These are phyloP conservation scores for Oleoguttula mirabilis DNA, from an alignment of 495 filamentous ascomycete genomes.

Conservation along the genomic window DNA sequence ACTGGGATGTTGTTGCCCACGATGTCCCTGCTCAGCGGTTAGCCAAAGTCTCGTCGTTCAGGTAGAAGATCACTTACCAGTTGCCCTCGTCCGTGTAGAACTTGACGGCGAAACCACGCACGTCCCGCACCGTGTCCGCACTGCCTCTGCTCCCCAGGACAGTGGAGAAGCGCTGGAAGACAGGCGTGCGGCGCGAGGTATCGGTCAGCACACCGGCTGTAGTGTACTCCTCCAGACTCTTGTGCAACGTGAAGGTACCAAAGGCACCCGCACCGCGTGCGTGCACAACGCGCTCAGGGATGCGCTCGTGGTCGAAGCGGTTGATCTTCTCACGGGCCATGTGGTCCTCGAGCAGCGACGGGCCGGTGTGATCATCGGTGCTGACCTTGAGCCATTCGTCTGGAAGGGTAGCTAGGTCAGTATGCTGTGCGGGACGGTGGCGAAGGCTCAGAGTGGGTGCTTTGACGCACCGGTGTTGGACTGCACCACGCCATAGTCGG, in stretches of 20 bases:
- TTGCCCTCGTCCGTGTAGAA: slow-evolving; percentile 76
- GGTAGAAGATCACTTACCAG: slow-evolving; percentile 4
- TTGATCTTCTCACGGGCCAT: slow-evolving; percentile 72
- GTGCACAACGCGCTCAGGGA: slow-evolving; percentile 82
- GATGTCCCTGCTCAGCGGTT: slow-evolving; percentile 51
- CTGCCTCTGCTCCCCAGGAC: slow-evolving; percentile 67
- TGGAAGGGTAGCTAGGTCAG: too few species aligned
- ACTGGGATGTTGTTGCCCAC: slow-evolving; percentile 57
- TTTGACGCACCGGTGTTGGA: slow-evolving; percentile 39
- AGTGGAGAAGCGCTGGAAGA: slow-evolving; percentile 75
- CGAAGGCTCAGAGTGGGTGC: neutral
- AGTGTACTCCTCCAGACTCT: slow-evolving; percentile 59
- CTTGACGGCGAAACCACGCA: slow-evolving; percentile 72
- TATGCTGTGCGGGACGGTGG: neutral
- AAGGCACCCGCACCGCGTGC: slow-evolving; percentile 76
- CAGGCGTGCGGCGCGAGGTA: slow-evolving; percentile 63
- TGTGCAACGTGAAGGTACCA: slow-evolving; percentile 63
- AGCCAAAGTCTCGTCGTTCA: neutral
- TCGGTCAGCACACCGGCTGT: slow-evolving; percentile 65
- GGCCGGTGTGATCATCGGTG: slow-evolving; percentile 50
- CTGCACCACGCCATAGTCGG: slow-evolving; percentile 69
- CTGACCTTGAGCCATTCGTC: slow-evolving; percentile 64
- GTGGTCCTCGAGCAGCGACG: slow-evolving; percentile 69
- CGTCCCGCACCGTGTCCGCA: slow-evolving; percentile 71
- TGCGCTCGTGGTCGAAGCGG: slow-evolving; percentile 77